Conservation (phyloP, 192 early-diverging fungal species). For the Backusella psychrophila region DNA sequence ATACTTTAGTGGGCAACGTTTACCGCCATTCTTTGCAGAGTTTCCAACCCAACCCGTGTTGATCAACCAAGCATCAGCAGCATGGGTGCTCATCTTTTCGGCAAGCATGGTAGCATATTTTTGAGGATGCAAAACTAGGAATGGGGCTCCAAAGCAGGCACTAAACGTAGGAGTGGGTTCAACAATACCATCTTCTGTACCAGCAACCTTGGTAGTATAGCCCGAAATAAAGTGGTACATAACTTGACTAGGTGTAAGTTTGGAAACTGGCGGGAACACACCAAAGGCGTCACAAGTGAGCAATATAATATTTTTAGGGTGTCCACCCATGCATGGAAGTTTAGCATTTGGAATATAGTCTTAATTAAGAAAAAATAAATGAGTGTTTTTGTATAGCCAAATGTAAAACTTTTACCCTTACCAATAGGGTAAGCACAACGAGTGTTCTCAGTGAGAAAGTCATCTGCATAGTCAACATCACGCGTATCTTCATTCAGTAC, state of each 20-base stretch:
- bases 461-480: constrained; percentile 79
- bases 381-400: neutral
- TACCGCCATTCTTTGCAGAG: constrained; percentile 73
- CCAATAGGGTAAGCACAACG: constrained; percentile 91
- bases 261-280: constrained; percentile 88
- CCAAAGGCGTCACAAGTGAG: constrained; percentile 97
- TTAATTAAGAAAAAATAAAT: neutral
- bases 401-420: constrained; percentile 2
- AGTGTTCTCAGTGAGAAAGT: constrained; percentile 89
- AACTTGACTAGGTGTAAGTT: constrained; percentile 80
- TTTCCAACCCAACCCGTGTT: constrained; percentile 98
- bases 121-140: constrained; percentile 93
- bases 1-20: constrained; percentile 95
- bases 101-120: constrained; percentile 96
- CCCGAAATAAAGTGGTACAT: constrained; percentile 98
- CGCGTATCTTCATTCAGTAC: constrained; percentile 72
- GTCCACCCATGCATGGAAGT: constrained; percentile 84
- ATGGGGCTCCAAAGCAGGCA: constrained; percentile 92
- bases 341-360: constrained; percentile 93
- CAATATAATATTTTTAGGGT: constrained; percentile 93
- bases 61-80: constrained; percentile 87
- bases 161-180: constrained; percentile 92
- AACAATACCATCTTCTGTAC: constrained; percentile 93
- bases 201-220: constrained; percentile 97
- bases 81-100: constrained; percentile 85